Conservation (phyloP, 345 rosid species). For the Tarenaya hassleriana region DNA sequence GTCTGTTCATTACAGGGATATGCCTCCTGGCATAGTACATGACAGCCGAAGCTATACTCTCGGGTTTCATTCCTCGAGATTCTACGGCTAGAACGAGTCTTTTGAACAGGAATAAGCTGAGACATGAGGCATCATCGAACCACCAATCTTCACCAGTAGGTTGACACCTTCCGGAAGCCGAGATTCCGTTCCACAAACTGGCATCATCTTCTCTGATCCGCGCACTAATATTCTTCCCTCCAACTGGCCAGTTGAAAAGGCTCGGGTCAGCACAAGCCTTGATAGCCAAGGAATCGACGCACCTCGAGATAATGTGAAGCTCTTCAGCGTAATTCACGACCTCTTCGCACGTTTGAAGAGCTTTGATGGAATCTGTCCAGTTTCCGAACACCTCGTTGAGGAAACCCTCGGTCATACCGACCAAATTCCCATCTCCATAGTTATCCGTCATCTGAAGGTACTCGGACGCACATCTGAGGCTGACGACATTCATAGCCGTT, state of each 20-base stretch:
- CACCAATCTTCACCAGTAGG: conserved; percentile 31
- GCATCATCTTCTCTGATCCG: conserved; percentile 21
- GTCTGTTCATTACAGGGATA: conserved; percentile 39
- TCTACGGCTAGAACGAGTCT: conserved; percentile 34
- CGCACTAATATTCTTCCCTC: conserved; percentile 10
- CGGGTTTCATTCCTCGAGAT: conserved; percentile 40
- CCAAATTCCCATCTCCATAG: conserved; percentile 46
- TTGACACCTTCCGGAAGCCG: conserved; percentile 15
- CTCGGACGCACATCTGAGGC: conserved; percentile 53
- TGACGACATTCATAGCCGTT: conserved; percentile 35
- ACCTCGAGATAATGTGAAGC: conserved; percentile 48
- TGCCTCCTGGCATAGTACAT: conserved; percentile 39
- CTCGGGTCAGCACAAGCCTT: conserved; percentile 46
- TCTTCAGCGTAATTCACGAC: conserved; percentile 44
- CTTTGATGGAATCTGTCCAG: conserved; percentile 47
- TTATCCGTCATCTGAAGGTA: conserved; percentile 41
- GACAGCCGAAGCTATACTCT: conserved; percentile 37
- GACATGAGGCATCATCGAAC: conserved; percentile 43
- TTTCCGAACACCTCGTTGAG: conserved; percentile 35
- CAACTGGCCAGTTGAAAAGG: conserved; percentile 40
- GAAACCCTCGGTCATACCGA: conserved; percentile 38
- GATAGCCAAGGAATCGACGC: conserved; percentile 44
- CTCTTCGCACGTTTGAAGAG: conserved; percentile 51
- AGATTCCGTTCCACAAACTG: conserved; percentile 46
- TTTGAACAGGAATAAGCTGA: conserved; percentile 35